Base-by-base conservation (phyloP, 1,284 basidiomycete species). In the Rhodotorula sp. region DNA sequence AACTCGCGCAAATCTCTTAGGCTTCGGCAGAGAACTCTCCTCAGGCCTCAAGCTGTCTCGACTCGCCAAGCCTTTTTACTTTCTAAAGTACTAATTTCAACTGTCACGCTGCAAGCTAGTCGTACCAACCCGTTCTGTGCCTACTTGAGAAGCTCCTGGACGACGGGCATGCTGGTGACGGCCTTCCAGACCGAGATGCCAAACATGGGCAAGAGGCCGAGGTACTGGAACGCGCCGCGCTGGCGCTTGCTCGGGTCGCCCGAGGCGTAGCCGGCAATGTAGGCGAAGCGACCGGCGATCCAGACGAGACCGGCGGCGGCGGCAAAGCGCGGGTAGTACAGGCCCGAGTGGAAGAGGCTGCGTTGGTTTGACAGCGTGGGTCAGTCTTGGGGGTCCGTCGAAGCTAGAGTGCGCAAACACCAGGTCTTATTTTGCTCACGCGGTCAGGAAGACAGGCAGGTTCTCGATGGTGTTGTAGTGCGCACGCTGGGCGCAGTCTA, bases 391-490 rank as follows among this genome's bases (percentile, higher is more conserved):
- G 8, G 18, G 29, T 0, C 10, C 21, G 23, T 20, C 43, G 26
- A 29, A 26, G 12, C 16, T 34, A 31, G 16, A 8, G 2, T 3
- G 59, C 14, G 59, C 14, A n/a, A 20, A 3, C 16, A 23, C 20
- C 12, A 26, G n/a, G 12, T 10, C 16, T 29, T 12, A n/a, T 5
- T 15, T 23, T 20, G 29, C 67, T n/a, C 12, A 69, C 67, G 70
- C 18, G 52, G 65, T 43, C 47, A 70, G 59, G 64, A 67, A 73
- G 43, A 67, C n/a, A 43, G 71, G 71, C 48, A 72, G 58, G 66
- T 66, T 64, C 70, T 72, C 73, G 56, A 74, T 64, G 10, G 74
- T 75, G 69, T 75, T 75, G 61, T 31, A 54, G 56, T 75, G 74
- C 2, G 74, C 68, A 23, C 74, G 71, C 60, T 75, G 74, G 16